phyloP scores from a whole-genome alignment of 2,329 filamentous ascomycete genomes.

The Claviceps sp. region DNA sequence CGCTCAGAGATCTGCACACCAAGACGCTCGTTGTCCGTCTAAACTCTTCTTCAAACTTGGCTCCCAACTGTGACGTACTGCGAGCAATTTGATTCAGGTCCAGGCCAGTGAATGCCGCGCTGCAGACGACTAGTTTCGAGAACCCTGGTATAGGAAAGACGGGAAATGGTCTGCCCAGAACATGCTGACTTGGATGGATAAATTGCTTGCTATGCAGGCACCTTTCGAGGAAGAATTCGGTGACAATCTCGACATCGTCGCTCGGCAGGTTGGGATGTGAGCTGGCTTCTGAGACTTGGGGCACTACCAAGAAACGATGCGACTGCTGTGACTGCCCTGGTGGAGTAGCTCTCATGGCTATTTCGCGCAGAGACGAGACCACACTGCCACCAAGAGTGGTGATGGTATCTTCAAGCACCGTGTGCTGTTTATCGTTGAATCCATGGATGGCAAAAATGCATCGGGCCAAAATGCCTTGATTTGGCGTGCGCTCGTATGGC shows the following conservation, averaged over 20 bases:
- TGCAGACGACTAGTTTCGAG: constrained; percentile 56
- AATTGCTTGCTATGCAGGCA: constrained; percentile 68
- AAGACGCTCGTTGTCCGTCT: constrained; percentile 60
- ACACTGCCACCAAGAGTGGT: constrained; percentile 33
- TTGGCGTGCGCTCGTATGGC: neutral
- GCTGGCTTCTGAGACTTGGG: constrained; percentile 34
- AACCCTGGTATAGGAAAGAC: constrained; percentile 59
- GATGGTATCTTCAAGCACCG: constrained; percentile 34
- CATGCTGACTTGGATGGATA: constrained; percentile 53
- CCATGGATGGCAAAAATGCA: constrained; percentile 48
- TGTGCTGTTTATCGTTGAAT: constrained; percentile 39
- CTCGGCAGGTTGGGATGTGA: constrained; percentile 26
- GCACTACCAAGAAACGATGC: constrained; percentile 39
- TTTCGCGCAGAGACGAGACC: constrained; percentile 28
- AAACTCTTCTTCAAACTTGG: constrained; percentile 66
- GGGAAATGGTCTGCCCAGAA: constrained; percentile 65
- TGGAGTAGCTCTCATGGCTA: constrained; percentile 17
- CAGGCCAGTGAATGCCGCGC: constrained; percentile 70
- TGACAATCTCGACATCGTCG: constrained; percentile 43
- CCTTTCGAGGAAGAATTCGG: constrained; percentile 86
- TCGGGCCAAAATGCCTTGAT: constrained; percentile 35
- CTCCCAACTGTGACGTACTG: constrained; percentile 62
- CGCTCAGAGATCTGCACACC: constrained; percentile 48
- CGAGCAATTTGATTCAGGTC: constrained; percentile 78
- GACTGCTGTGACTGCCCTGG: constrained; percentile 12